Evolutionary conservation across 2,329 filamentous ascomycete species (phyloP), one percentile per base, ranked within the genome.

Genomic region (Phoma sp.): DNA sequence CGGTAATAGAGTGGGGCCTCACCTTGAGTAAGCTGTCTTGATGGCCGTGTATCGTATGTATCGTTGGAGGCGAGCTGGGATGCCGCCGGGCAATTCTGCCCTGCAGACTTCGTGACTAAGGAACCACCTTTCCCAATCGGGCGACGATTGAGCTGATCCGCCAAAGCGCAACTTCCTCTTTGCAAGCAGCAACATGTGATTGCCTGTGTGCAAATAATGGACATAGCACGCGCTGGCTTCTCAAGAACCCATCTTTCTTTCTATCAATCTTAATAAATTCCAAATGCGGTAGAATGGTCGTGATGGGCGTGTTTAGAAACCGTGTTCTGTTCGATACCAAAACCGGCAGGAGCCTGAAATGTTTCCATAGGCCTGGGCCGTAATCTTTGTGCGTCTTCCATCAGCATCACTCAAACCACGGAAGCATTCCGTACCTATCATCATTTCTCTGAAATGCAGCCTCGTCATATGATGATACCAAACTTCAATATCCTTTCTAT

Each of bases 21-120:
- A 50, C 53, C 36, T 56, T 49, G 46, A 18, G 42, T 49, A 45
- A 50, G 40, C 52, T 55, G 46, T 55, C 34, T 36, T 49, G 46
- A 28, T 38, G 18, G 45, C 43, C 17, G 46, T 47, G 52, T 56
- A 56, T 56, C n/a, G 36, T 56, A 56, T 34, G 51, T 54, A 54
- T 49, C 12, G 28, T 34, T 14, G 33, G 25, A 17, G 32, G 29
- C 28, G 7, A 20, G 40, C 10, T 36, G 28, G 45, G 15, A 18
- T 17, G 12, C 15, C 18, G 18, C 17, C 45, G 7, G 39, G 20
- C 26, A 37, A 33, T 47, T 26, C 25, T 23, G 39, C 28, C 33
- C 21, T n/a, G 23, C 39, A 39, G 9, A 3, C 23, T 25, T 32
- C 25, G 4, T 54, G 45, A 54, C 51, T 54, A 54, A 54, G 45